These are phyloP conservation scores for Monascus purpureus DNA, from an alignment of 495 filamentous ascomycete genomes.

Conservation along the genomic window DNA sequence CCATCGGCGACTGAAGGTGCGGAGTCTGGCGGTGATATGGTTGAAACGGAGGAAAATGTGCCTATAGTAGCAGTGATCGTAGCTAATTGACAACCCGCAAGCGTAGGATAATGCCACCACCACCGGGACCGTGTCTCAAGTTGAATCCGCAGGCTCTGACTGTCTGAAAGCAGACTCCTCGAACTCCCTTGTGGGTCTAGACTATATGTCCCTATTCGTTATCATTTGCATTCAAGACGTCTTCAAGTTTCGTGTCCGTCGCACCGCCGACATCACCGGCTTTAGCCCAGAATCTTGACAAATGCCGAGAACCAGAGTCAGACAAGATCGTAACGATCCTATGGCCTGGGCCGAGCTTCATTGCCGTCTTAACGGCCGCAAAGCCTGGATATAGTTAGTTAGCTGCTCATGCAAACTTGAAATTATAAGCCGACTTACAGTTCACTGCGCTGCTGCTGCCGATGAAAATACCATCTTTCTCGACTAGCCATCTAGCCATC, in stretches of 20 bases:
- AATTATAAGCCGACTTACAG: slow-evolving; percentile 37
- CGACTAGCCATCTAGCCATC: slow-evolving; percentile 92
- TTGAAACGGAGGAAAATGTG: too few relatives aligned
- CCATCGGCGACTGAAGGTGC: too few relatives aligned
- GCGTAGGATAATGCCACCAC: too few relatives aligned
- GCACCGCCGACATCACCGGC: slow-evolving; percentile 55
- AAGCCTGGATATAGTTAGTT: slow-evolving; percentile 37
- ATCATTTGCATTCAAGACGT: slow-evolving; percentile 33
- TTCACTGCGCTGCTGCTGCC: slow-evolving; percentile 94
- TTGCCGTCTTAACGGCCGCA: slow-evolving; percentile 68
- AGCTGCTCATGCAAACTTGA: background rate
- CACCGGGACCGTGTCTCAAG: too few relatives aligned
- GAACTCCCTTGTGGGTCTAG: too few relatives aligned
- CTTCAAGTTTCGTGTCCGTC: slow-evolving; percentile 34
- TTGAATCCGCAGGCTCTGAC: too few relatives aligned
- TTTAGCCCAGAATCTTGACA: slow-evolving; percentile 88
- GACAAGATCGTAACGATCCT: slow-evolving; percentile 83
- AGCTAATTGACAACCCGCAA: too few relatives aligned
- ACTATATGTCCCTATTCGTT: slow-evolving; percentile 14
- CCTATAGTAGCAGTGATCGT: too few relatives aligned
- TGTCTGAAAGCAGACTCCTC: too few relatives aligned
- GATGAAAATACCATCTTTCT: slow-evolving; percentile 89
- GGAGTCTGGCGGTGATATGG: too few relatives aligned
- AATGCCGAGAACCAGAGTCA: slow-evolving; percentile 78
- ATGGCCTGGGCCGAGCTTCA: slow-evolving; percentile 60